Conservation (phyloP, 495 filamentous ascomycete species). For the Aspergillus saccharolyticus region DNA sequence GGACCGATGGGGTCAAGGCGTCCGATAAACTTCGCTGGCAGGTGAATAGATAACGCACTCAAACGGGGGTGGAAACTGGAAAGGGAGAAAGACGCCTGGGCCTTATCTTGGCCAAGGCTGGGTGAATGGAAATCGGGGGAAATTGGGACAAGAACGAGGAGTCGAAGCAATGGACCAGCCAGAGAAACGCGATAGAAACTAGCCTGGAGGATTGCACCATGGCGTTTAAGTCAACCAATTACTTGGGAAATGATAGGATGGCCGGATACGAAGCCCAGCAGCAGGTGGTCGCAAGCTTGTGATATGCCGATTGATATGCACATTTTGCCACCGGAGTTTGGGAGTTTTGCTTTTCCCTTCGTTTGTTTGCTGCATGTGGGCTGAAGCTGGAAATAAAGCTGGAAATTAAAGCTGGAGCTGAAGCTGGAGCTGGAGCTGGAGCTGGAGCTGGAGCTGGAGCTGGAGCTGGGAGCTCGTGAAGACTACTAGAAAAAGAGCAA, state of each 20-base stretch:
- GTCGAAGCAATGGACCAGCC: constrained; percentile 8
- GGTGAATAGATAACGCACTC: neutral
- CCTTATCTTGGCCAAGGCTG: neutral
- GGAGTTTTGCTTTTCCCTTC: neutral
- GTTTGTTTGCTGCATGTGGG: neutral
- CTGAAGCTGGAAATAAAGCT: neutral
- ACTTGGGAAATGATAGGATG: neutral
- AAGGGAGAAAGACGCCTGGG: neutral
- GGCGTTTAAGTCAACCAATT: constrained; percentile 4
- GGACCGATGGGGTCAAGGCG: constrained; percentile 1
- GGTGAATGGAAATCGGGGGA: neutral
- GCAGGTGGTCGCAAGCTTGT: neutral
- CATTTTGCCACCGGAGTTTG: constrained; percentile 1
- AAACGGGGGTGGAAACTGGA: neutral
- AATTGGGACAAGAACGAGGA: neutral
- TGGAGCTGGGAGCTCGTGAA: too few relatives aligned
- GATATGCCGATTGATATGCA: neutral
- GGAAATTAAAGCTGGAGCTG: too few relatives aligned
- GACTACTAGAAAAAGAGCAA: too few relatives aligned
- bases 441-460: too few relatives aligned
- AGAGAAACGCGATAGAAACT: constrained; percentile 7
- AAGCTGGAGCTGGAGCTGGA: neutral
- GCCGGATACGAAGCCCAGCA: constrained; percentile 1
- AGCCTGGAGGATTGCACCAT: neutral
- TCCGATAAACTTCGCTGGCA: constrained; percentile 1